These are phyloP conservation scores for Neopestalotiopsis rosae DNA, from an alignment of 2,329 filamentous ascomycete genomes.

Conservation along the genomic window DNA sequence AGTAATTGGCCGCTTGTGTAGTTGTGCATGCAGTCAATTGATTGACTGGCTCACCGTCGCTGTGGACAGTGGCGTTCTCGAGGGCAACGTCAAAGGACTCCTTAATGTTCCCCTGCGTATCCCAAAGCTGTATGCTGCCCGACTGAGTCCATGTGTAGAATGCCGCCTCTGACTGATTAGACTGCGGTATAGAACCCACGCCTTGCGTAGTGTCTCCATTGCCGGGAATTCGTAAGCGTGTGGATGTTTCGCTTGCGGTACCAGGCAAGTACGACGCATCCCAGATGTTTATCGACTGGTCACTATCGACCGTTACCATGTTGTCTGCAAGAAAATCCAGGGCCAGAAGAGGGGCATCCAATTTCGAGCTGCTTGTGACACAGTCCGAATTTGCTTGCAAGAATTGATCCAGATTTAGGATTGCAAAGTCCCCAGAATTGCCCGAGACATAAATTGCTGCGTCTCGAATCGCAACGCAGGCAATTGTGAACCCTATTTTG, in stretches of 20 bases:
- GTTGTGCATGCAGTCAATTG: slow-evolving; percentile 66
- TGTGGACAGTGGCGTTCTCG: slow-evolving; percentile 61
- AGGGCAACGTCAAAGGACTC: slow-evolving; percentile 70
- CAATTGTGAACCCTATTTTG: slow-evolving; percentile 70
- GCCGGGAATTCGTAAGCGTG: slow-evolving; percentile 64
- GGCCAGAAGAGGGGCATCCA: slow-evolving; percentile 60
- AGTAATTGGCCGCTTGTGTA: slow-evolving; percentile 65
- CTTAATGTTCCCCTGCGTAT: slow-evolving; percentile 71
- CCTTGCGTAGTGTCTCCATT: slow-evolving; percentile 74
- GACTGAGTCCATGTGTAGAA: slow-evolving; percentile 91
- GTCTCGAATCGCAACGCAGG: slow-evolving; percentile 67
- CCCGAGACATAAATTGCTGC: slow-evolving; percentile 72
- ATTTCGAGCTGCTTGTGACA: slow-evolving; percentile 43
- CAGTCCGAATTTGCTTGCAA: slow-evolving; percentile 47
- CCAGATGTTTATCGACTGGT: slow-evolving; percentile 76
- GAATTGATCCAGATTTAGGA: slow-evolving; percentile 56
- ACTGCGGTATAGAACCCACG: slow-evolving; percentile 67
- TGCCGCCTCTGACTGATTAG: slow-evolving; percentile 67
- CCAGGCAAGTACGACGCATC: slow-evolving; percentile 50
- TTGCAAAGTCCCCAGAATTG: slow-evolving; percentile 63
- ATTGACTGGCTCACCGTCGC: slow-evolving; percentile 59
- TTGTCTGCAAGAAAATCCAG: slow-evolving; percentile 72
- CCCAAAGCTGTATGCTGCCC: slow-evolving; percentile 85
- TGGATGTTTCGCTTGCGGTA: slow-evolving; percentile 41
- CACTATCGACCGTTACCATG: slow-evolving; percentile 77